Evolutionary conservation across 2,329 filamentous ascomycete species (phyloP).

Genomic region (Arthrocladium fulminans): DNA sequence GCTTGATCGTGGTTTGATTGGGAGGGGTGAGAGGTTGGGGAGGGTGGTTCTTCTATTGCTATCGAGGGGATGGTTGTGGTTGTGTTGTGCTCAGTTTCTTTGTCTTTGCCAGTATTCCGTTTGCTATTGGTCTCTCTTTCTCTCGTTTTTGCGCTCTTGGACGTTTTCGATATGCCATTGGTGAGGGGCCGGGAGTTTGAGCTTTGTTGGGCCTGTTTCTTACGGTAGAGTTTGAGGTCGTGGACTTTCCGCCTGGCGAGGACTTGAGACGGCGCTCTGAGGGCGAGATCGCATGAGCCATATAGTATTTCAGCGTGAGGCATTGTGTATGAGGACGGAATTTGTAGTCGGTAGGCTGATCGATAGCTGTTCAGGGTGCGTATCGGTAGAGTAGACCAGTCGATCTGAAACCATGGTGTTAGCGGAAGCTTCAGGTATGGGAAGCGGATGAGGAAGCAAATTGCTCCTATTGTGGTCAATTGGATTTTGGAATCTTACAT

Average conservation of each 20-base stretch:
- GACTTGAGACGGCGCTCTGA: slow-evolving; percentile 37
- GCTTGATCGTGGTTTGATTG: slow-evolving; percentile 8
- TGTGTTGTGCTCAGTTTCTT: not conserved
- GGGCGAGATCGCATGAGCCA: slow-evolving; percentile 34
- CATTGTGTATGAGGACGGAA: slow-evolving; percentile 36
- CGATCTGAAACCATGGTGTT: slow-evolving; percentile 11
- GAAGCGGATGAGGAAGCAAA: not conserved
- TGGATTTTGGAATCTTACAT: slow-evolving; percentile 24
- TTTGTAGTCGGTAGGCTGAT: slow-evolving; percentile 38
- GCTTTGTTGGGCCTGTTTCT: slow-evolving; percentile 10
- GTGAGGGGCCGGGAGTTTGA: slow-evolving; percentile 2
- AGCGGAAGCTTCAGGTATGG: not conserved
- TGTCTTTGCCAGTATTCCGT: slow-evolving; percentile 2
- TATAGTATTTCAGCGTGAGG: slow-evolving; percentile 41
- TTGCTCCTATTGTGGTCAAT: slow-evolving; percentile 2
- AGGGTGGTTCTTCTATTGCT: slow-evolving; percentile 15
- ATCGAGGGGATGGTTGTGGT: slow-evolving; percentile 7
- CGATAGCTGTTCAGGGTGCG: slow-evolving; percentile 38
- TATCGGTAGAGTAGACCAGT: slow-evolving; percentile 15
- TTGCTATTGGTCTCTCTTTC: slow-evolving; percentile 12
- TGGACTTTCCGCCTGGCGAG: slow-evolving; percentile 28
- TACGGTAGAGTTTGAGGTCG: slow-evolving; percentile 17
- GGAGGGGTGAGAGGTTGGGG: slow-evolving; percentile 8
- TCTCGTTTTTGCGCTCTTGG: slow-evolving; percentile 4
- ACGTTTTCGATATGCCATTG: slow-evolving; percentile 9